Evolutionary conservation across 345 rosid species (phyloP).

Genomic region (Carallia brachiata): DNA sequence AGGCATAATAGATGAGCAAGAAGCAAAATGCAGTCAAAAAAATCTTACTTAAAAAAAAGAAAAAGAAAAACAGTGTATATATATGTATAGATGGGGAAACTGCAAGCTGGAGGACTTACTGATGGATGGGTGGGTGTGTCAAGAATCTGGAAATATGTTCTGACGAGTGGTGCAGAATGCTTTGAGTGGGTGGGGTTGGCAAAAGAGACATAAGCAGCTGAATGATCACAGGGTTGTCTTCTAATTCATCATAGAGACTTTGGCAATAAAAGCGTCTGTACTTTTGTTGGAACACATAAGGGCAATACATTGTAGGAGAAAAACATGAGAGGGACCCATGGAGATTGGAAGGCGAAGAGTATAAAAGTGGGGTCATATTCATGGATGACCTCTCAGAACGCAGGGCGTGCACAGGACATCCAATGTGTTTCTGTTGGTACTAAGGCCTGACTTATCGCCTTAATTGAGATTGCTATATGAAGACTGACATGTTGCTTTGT

Average conservation of each 20-base stretch:
- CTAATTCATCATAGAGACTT: constrained; percentile 15
- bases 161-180: constrained; percentile 13
- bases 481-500: background rate
- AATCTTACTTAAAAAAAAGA: no score
- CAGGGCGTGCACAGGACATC: constrained; percentile 1
- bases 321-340: background rate
- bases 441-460: background rate
- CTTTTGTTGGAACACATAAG: background rate
- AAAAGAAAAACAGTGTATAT: no score
- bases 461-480: background rate
- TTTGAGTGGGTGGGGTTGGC: constrained; percentile 13
- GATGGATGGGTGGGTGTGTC: constrained; percentile 3
- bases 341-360: background rate
- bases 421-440: background rate
- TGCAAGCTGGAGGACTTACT: background rate
- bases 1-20: no score
- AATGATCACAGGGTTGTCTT: constrained; percentile 36
- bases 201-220: constrained; percentile 11
- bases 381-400: background rate
- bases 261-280: background rate
- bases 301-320: background rate
- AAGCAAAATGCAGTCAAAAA: no score
- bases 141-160: background rate
- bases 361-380: background rate
- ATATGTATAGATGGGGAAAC: no score